These are phyloP conservation scores for Mycosarcoma maydis DNA, from an alignment of 1,284 basidiomycete genomes.

Conservation along the genomic window DNA sequence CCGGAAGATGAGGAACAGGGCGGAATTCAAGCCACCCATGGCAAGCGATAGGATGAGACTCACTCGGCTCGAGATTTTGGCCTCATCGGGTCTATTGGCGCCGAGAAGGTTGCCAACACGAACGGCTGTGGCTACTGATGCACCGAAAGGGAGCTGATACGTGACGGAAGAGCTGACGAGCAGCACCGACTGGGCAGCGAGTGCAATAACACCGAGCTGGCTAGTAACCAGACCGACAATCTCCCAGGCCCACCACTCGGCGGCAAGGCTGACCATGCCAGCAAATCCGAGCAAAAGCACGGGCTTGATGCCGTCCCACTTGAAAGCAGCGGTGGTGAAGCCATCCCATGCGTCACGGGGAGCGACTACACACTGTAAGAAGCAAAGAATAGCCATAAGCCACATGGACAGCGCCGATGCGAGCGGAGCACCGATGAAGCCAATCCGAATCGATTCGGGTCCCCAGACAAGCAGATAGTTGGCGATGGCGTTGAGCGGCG, in stretches of 20 bases:
- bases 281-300: constrained; percentile 57
- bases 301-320: constrained; percentile 45
- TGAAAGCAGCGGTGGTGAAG: constrained; percentile 70
- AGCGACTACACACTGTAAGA: constrained; percentile 70
- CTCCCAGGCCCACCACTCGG: constrained; percentile 95
- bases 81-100: constrained; percentile 63
- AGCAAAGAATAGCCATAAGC: constrained; percentile 73
- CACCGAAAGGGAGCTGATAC: constrained; percentile 84
- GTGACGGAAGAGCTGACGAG: constrained; percentile 78
- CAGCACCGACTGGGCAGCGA: constrained; percentile 76
- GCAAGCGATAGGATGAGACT: constrained; percentile 51
- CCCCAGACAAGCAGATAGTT: constrained; percentile 79
- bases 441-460: constrained; percentile 72
- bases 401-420: constrained; percentile 90
- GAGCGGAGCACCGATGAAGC: constrained; percentile 91
- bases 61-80: constrained; percentile 62
- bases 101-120: constrained; percentile 73
- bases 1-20: constrained; percentile 78
- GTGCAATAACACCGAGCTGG: constrained; percentile 67
- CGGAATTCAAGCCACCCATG: constrained; percentile 69
- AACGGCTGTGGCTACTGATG: constrained; percentile 83
- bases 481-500: constrained; percentile 84
- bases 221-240: constrained; percentile 69
- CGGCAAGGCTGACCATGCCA: constrained; percentile 74
- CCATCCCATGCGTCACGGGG: constrained; percentile 87